Conservation (phyloP, 2,329 filamentous ascomycete species). For the Calonectria multiphialidica region DNA sequence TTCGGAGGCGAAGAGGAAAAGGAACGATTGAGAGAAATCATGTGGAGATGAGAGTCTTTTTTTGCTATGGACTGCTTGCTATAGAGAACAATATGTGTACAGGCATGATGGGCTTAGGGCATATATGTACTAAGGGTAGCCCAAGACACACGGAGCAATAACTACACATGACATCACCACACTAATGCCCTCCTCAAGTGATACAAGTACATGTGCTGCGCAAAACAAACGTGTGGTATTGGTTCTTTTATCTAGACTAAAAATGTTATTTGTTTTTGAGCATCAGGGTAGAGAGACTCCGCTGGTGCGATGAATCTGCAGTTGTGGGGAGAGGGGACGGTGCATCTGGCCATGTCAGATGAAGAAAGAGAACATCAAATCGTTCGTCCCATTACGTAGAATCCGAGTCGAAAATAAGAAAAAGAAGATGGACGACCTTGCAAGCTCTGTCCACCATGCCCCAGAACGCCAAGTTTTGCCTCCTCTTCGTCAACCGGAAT, state of each 20-base stretch:
- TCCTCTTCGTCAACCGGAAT: constrained; percentile 11
- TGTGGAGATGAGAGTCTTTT: constrained; percentile 53
- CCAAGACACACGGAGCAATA: neutral
- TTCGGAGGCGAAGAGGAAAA: constrained; percentile 76
- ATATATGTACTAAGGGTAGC: neutral
- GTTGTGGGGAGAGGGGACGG: constrained; percentile 23
- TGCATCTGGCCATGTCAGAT: constrained; percentile 10
- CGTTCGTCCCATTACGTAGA: constrained; percentile 19
- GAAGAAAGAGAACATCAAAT: constrained; percentile 13
- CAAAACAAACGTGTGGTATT: constrained; percentile 19
- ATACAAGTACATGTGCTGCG: neutral
- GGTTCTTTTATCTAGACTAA: constrained; percentile 26
- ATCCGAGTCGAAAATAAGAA: constrained; percentile 13
- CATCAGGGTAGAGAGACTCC: constrained; percentile 15
- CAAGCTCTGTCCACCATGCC: constrained; percentile 12
- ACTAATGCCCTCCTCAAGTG: neutral
- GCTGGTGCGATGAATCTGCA: constrained; percentile 11
- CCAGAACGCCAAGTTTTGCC: constrained; percentile 28
- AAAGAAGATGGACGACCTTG: constrained; percentile 14
- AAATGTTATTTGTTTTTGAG: constrained; percentile 5
- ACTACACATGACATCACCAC: neutral
- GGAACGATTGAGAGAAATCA: constrained; percentile 62
- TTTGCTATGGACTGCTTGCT: neutral
- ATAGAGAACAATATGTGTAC: neutral
- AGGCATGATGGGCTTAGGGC: neutral